Evolutionary conservation across 306 rosid species (phyloP), one percentile per base, ranked within the genome.

Genomic region (Morella rubra): DNA sequence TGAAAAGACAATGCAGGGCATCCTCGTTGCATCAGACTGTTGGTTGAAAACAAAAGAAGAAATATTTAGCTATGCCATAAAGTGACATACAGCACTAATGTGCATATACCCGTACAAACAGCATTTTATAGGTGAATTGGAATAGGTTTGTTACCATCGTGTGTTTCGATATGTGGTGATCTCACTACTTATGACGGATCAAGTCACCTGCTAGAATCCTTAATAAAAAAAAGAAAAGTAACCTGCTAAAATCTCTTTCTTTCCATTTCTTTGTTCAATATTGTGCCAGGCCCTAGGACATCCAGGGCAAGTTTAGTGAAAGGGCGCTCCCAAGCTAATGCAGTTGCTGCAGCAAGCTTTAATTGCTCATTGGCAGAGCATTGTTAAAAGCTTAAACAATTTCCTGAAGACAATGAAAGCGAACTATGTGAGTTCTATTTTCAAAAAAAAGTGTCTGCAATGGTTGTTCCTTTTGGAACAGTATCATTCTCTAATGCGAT

Each of bases 281-380:
- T 51, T 52, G 76, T 77, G 81, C 93, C 37, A 96, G 99, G 99
- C 99, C 40, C 99, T 40, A 88, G 99, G 91, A 91, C 89, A 67
- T 93, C 97, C 0, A 91, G 99, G 12, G 93, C 82, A 81, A 91
- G 98, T 86, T 88, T 93, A 84, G 93, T 96, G 75, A 96, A 96
- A 77, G 99, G 98, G 54, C 98, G 99, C 46, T 83, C 99, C 76
- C 97, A 96, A 73, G 99, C 97, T 73, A 93, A 91, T 64, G 96
- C 99, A 10, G 90, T 89, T 61, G 98, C 98, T 69, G n/a, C 99
- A 93, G 83, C 96, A 96, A 81, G 96, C 98, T 77, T 85, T 96
- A 73, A 91, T 96, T 82, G 99, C 97, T 72, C 98, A 96, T 79
- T 96, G 99, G 99, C 99, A 96, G 89, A 93, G 97, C 85, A 96